Evolutionary conservation across 306 rosid genomes (phyloP), one percentile per base, ranked within the genome.

Genomic region (Inga leiocalycina): DNA sequence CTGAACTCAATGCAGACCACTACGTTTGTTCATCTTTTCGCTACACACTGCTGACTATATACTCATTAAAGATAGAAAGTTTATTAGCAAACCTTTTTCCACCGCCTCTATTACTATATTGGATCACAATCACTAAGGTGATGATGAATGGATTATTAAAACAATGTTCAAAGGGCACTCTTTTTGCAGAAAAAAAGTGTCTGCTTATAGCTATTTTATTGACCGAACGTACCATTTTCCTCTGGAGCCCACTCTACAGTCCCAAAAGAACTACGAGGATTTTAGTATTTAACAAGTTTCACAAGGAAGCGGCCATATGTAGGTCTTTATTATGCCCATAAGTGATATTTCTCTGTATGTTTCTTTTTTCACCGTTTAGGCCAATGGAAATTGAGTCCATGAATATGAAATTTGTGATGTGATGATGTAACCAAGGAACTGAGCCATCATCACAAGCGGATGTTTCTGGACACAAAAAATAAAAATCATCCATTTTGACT

Each of bases 1-100:
- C 46, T 79, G 61, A 76, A 78, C 76, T 76, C 79, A 76, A 88
- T 82, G 56, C 83, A 72, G 78, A 5, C 71, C 61, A n/a, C 22
- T 76, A 80, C 76, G 83, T 5, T 56, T 84, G 74, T 71, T 72
- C 24, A 51, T 52, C 82, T 84, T 82, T 85, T 39, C 10, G 69
- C n/a, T 39, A 75, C 76, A 64, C 54, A 71, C 56, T 19, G 62
- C 71, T 69, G 77, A 61, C 44, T 59, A 27, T 56, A 44, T 57
- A 44, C 37, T 76, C 77, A 71, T 71, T 71, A 72, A 72, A 72
- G 61, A 79, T 68, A 56, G 71, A 44, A 59, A 74, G 43, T 39
- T 41, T 52, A 39, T 39, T 39, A 39, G 71, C 19, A 61, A 41
- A 61, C 64, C 64, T 66, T 81, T 70, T 41, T 46, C 1, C 12